Conservation (phyloP, 352 stramenopile species). For the Globisporangium carolinianum region DNA sequence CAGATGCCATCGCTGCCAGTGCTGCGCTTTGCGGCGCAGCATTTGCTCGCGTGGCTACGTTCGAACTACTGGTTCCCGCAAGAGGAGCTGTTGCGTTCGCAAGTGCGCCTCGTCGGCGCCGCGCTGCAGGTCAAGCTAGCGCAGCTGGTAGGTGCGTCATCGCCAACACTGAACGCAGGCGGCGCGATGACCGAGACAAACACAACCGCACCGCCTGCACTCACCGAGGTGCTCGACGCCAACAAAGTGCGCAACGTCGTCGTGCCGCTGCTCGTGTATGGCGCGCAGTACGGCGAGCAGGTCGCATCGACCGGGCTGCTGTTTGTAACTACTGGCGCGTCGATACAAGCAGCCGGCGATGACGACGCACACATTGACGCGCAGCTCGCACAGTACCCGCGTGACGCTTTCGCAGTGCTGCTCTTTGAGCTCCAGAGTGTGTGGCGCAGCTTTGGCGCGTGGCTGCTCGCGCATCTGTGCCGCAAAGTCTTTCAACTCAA, state of each 20-base stretch:
- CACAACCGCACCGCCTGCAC: neutral
- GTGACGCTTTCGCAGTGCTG: slow-evolving; percentile 28
- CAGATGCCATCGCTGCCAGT: slow-evolving; percentile 86
- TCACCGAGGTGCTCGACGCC: slow-evolving; percentile 24
- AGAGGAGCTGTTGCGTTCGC: slow-evolving; percentile 34
- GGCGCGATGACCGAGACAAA: neutral
- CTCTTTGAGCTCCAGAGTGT: slow-evolving; percentile 44
- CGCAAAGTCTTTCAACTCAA: slow-evolving; percentile 32
- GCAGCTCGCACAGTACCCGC: slow-evolving; percentile 17
- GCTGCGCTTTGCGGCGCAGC: slow-evolving; percentile 79
- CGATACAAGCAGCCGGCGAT: neutral
- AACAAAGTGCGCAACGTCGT: slow-evolving; percentile 52
- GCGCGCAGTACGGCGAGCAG: slow-evolving; percentile 44
- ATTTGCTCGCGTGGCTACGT: slow-evolving; percentile 85
- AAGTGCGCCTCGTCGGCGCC: slow-evolving; percentile 37
- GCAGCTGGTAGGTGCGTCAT: slow-evolving; percentile 9
- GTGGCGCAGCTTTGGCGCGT: slow-evolving; percentile 47
- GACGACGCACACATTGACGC: neutral
- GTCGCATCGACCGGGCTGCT: slow-evolving; percentile 36
- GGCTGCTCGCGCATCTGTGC: slow-evolving; percentile 40
- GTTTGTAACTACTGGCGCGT: slow-evolving; percentile 16
- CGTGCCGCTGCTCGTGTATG: slow-evolving; percentile 54
- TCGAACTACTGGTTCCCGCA: slow-evolving; percentile 86
- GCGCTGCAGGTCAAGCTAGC: slow-evolving; percentile 25
- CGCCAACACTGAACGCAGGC: neutral